Evolutionary conservation across 306 rosid species (phyloP).

Genomic region (Casuarina cunninghamiana): DNA sequence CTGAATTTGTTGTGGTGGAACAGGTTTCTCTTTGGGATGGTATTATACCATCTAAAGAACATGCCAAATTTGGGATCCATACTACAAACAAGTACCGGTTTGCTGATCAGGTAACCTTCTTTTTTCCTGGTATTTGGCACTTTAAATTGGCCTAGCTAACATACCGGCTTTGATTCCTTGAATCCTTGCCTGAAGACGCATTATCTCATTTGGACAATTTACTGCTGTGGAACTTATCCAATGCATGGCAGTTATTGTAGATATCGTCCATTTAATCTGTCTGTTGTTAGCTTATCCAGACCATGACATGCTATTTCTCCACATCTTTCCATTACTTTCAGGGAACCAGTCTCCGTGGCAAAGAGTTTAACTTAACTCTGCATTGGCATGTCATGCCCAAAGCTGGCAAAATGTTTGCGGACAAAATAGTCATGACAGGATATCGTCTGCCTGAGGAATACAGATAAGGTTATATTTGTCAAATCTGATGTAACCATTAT

Average conservation of each 20-base stretch:
- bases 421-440: constrained; percentile 81
- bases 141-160: background rate
- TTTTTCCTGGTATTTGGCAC: background rate
- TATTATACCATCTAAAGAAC: constrained; percentile 81
- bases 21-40: constrained; percentile 99
- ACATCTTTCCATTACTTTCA: constrained; percentile 22
- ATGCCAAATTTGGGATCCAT: constrained; percentile 76
- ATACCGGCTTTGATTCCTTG: background rate
- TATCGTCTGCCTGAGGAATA: constrained; percentile 74
- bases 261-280: background rate
- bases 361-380: constrained; percentile 87
- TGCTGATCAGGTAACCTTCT: constrained; percentile 60
- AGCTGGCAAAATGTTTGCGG: constrained; percentile 85
- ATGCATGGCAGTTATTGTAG: background rate
- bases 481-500: background rate
- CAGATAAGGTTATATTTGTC: constrained; percentile 46
- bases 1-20: background rate
- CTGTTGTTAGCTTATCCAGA: background rate
- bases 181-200: background rate
- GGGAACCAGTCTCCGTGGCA: constrained; percentile 91
- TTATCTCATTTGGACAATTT: background rate
- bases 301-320: background rate
- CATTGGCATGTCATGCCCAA: constrained; percentile 99
- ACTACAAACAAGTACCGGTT: constrained; percentile 84
- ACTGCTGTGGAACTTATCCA: background rate